phyloP scores from a whole-genome alignment of 75 land plant genomes.

The Ceratopteris richardii region DNA sequence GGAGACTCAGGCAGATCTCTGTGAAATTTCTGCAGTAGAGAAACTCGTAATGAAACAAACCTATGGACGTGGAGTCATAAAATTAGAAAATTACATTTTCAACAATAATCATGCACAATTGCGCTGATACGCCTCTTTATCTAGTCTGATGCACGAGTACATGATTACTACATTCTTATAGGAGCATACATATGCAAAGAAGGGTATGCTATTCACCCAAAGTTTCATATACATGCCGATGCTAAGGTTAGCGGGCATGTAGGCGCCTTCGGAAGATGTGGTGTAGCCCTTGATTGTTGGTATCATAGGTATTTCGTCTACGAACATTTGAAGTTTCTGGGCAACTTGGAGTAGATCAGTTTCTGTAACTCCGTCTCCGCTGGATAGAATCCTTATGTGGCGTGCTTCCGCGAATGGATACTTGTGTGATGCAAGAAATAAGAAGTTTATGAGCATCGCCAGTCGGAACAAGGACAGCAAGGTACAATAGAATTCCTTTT shows the following conservation, averaged over 20 bases:
- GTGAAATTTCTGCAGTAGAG: conserved; percentile 25
- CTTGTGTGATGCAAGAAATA: too few species aligned
- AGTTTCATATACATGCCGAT: conserved; percentile 28
- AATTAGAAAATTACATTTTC: neutral
- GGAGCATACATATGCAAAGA: neutral
- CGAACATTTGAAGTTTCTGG: conserved; percentile 14
- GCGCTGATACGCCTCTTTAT: neutral
- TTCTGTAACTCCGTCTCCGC: neutral
- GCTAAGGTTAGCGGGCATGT: conserved; percentile 11
- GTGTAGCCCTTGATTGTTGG: conserved; percentile 19
- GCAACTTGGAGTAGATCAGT: neutral
- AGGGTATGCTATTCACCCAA: conserved; percentile 18
- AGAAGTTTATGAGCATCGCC: too few species aligned
- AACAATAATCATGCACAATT: neutral
- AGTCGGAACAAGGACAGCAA: too few species aligned
- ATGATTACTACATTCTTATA: neutral
- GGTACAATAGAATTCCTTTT: too few species aligned
- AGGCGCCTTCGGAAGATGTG: neutral
- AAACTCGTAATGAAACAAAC: too few species aligned
- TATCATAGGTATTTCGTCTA: conserved; percentile 32
- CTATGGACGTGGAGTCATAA: neutral
- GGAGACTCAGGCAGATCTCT: conserved; percentile 23
- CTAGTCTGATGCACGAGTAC: neutral
- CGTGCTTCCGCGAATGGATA: too few species aligned
- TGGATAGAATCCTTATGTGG: too few species aligned